Percentiles rank a stretch among this genome's conserved stretches.
These are phyloP conservation scores for Lobosporangium transversale DNA, from an alignment of 192 early-diverging fungal genomes.

Conservation along the genomic window DNA sequence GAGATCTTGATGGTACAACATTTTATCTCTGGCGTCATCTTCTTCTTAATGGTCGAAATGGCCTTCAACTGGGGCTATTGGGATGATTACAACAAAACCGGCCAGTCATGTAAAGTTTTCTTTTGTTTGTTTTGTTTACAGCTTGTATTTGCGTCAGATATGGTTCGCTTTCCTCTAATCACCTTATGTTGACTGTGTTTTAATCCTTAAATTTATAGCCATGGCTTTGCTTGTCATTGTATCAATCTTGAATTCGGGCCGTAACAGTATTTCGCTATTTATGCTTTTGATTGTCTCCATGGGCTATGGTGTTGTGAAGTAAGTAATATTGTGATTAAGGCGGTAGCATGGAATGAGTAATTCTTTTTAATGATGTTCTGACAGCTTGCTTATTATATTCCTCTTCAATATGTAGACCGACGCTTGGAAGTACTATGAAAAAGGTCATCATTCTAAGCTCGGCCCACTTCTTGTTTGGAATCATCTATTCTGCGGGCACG, in stretches of 20 bases:
- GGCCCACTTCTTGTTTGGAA: constrained; percentile 88
- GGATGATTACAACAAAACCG: constrained; percentile 73
- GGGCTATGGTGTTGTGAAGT: constrained; percentile 97
- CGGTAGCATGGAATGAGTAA: neutral
- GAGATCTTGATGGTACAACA: constrained; percentile 95
- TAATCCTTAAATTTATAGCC: constrained; percentile 30
- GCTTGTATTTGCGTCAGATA: neutral
- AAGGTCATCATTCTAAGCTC: constrained; percentile 80
- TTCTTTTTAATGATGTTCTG: neutral
- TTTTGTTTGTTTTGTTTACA: too few species aligned
- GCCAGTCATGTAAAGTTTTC: constrained; percentile 70
- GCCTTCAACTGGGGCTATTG: constrained; percentile 90
- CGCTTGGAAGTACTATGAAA: constrained; percentile 90
- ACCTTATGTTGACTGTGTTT: too few species aligned
- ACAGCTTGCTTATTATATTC: neutral
- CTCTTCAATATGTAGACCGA: too few species aligned
- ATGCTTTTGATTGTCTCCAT: constrained; percentile 95
- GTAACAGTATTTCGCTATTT: constrained; percentile 95
- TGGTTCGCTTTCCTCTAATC: too few species aligned
- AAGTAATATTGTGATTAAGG: constrained; percentile 7
- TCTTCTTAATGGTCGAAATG: constrained; percentile 91
- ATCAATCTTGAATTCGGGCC: constrained; percentile 84
- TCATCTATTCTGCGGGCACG: constrained; percentile 86
- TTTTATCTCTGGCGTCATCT: constrained; percentile 85
- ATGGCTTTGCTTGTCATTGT: constrained; percentile 76